Evolutionary conservation across 129 eudicot species (phyloP), one percentile per base, ranked within the genome.

Genomic region (Oenanthe sinensis): DNA sequence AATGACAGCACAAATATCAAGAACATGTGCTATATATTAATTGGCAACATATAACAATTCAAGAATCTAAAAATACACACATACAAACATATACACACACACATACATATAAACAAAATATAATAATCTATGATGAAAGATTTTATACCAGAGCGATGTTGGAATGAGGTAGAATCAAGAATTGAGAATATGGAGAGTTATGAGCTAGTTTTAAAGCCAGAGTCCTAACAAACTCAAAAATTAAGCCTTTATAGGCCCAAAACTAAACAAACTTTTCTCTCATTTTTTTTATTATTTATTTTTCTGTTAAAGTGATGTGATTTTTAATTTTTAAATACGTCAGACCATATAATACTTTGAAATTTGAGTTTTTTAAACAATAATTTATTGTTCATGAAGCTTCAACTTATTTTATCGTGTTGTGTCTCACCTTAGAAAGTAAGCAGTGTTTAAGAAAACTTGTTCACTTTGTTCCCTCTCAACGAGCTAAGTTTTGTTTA

Each of bases 131-230:
- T 24, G 37, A 63, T 26, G 40, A 10, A 67, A 67, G 22, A 30
- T 12, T 11, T 65, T 67, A 67, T 67, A 67, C 72, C 72, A 28
- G 42, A 65, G 20, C 43, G 42, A 67, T 67, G 3, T 14, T 30
- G 39, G 19, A 33, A 67, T 13, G 30, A 67, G 72, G 10, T 12
- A 30, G 39, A 67, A 67, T 30, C 43, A 1, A 67, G 20, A 67
- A 67, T 67, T 30, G 72, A 67, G 72, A 67, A 67, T 4, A 67
- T 67, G 72, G 39, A 30, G 72, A 67, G 72, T 67, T 67, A 33
- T 65, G 72, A 67, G 20, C 72, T 28, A 67, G 20, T 33, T 28
- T 67, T 67, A 30, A 30, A 26, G 72, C 20, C 72, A 67, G 72
- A 67, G 20, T 67, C 72, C 43, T 28, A 62, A 62, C 70, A 24